These are phyloP conservation scores for Venturia oleaginea DNA, from an alignment of 2,329 filamentous ascomycete species.

Conservation along the genomic window DNA sequence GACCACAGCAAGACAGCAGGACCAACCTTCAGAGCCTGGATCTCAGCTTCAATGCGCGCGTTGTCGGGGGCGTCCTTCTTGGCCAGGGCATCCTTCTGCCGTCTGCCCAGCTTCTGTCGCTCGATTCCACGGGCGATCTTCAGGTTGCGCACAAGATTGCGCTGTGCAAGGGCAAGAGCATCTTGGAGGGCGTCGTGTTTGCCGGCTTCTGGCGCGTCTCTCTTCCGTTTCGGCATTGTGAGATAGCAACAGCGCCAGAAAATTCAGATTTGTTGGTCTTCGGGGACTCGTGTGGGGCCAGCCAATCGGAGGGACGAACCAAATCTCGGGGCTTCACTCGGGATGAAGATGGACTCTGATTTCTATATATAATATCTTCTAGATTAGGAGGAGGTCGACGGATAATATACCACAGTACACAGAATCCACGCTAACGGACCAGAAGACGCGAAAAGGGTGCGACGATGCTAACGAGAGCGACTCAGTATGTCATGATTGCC, in stretches of 20 bases:
- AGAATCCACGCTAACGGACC: no score
- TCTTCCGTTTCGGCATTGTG: slow-evolving; percentile 12
- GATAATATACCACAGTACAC: no score
- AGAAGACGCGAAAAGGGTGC: no score
- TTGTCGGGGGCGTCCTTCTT: slow-evolving; percentile 40
- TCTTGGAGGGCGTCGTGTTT: slow-evolving; percentile 17
- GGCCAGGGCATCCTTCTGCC: slow-evolving; percentile 45
- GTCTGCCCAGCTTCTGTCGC: slow-evolving; percentile 61
- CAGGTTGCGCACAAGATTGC: slow-evolving; percentile 56
- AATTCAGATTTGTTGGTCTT: no score
- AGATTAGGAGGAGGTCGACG: no score
- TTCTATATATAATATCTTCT: no score
- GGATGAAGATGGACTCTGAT: no score
- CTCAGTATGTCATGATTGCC: no score
- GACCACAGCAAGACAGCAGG: not conserved
- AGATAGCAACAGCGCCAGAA: not conserved
- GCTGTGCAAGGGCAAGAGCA: slow-evolving; percentile 44
- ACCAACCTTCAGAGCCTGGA: slow-evolving; percentile 46
- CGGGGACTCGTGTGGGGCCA: no score
- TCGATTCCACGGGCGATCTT: slow-evolving; percentile 69
- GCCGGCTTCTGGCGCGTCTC: not conserved
- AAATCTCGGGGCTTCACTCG: no score
- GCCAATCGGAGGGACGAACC: no score
- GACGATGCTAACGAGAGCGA: no score
- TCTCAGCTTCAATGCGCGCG: slow-evolving; percentile 54